Percentiles rank a stretch among this genome's conserved stretches.
Evolutionary conservation across 1,139 yeast species (phyloP).

Genomic region (Yamadazyma trypodendri): DNA sequence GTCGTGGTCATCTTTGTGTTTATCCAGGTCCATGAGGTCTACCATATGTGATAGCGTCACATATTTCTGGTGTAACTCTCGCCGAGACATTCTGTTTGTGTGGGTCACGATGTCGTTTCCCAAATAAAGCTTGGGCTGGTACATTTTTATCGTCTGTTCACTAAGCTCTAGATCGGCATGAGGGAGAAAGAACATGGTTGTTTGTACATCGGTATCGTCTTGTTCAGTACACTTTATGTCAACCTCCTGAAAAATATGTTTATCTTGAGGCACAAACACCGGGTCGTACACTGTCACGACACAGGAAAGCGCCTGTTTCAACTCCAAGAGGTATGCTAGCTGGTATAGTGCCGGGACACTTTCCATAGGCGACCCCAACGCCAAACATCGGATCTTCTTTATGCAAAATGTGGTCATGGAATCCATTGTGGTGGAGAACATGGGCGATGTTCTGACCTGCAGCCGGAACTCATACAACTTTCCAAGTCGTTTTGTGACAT

Average conservation of each 20-base stretch:
- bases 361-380: constrained; percentile 65
- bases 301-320: constrained; percentile 25
- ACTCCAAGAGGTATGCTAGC: constrained; percentile 50
- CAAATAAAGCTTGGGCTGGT: constrained; percentile 36
- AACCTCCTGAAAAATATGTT: constrained; percentile 22
- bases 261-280: constrained; percentile 49
- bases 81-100: constrained; percentile 49
- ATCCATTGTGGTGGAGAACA: not conserved
- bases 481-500: not conserved
- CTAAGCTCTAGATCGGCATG: constrained; percentile 71
- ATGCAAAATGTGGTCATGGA: not conserved
- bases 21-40: constrained; percentile 21
- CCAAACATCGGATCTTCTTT: constrained; percentile 57
- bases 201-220: not conserved
- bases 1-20: constrained; percentile 4
- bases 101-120: constrained; percentile 53
- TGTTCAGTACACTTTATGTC: not conserved
- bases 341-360: constrained; percentile 63
- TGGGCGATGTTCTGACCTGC: not conserved
- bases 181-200: constrained; percentile 58
- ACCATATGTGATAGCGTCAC: constrained; percentile 43
- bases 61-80: constrained; percentile 39
- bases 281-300: constrained; percentile 63
- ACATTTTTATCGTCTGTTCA: constrained; percentile 34
- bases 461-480: not conserved